These are phyloP conservation scores for Drechmeria coniospora DNA, from an alignment of 2,329 filamentous ascomycete species.

Conservation along the genomic window DNA sequence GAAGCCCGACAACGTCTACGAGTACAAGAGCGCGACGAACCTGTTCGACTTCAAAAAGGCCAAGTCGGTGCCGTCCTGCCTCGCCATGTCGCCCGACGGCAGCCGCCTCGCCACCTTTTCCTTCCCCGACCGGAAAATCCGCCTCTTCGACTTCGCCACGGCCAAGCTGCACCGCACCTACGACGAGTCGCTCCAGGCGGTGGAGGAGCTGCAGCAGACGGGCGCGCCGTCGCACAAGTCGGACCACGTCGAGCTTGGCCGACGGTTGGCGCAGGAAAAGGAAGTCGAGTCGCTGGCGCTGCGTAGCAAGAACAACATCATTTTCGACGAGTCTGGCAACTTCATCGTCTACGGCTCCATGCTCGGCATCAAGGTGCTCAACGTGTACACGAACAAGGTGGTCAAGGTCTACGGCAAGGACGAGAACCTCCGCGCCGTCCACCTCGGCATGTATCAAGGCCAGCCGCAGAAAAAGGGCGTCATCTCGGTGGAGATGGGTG, in stretches of 20 bases:
- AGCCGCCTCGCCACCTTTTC: conserved; percentile 80
- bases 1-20: conserved; percentile 82
- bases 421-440: conserved; percentile 71
- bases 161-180: conserved; percentile 85
- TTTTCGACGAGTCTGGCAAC: conserved; percentile 91
- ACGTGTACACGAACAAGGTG: conserved; percentile 85
- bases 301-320: conserved; percentile 62
- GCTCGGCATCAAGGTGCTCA: conserved; percentile 84
- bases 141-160: conserved; percentile 81
- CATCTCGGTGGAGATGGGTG: conserved; percentile 93
- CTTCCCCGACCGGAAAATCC: conserved; percentile 82
- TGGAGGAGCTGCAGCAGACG: conserved; percentile 93
- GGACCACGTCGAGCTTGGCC: conserved; percentile 83
- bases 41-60: conserved; percentile 96
- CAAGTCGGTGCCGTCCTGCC: conserved; percentile 66
- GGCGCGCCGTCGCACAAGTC: conserved; percentile 68
- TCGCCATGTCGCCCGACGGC: conserved; percentile 76
- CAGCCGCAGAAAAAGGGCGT: conserved; percentile 87
- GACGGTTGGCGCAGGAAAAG: conserved; percentile 70
- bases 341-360: conserved; percentile 93
- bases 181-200: conserved; percentile 79
- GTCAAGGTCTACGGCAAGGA: conserved; percentile 84
- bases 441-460: conserved; percentile 82
- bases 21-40: conserved; percentile 85
- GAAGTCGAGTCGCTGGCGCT: conserved; percentile 62